A percentile compares a stretch with the other conserved stretches of the same genome.
phyloP scores from a whole-genome alignment of 176 grass and related monocot genomes.

The Eleusine coracana region DNA sequence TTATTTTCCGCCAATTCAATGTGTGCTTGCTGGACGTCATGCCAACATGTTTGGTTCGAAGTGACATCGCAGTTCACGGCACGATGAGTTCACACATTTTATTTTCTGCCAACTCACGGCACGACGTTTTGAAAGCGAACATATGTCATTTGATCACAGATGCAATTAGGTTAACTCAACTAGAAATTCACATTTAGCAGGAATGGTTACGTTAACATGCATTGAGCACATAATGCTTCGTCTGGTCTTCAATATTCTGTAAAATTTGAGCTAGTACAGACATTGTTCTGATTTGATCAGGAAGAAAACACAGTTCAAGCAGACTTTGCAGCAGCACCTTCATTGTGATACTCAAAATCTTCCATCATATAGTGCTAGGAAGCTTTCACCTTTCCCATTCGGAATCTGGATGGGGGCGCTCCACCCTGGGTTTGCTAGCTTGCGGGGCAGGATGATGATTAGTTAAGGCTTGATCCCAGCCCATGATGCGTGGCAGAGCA shows the following conservation, averaged over 20 bases:
- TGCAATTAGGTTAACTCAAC: background rate
- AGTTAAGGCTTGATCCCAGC: conserved; percentile 66
- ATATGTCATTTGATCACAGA: background rate
- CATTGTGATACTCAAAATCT: background rate
- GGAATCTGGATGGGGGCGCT: conserved; percentile 53
- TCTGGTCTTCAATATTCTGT: background rate
- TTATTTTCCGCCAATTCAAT: background rate
- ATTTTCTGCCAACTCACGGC: background rate
- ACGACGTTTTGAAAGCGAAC: background rate
- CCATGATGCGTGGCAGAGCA: conserved; percentile 78
- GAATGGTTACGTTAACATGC: background rate
- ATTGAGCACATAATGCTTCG: conserved; percentile 19
- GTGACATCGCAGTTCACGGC: background rate
- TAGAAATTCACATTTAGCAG: background rate
- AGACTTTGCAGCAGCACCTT: background rate
- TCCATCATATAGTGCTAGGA: conserved; percentile 1
- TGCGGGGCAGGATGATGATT: conserved; percentile 19
- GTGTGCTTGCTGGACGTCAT: background rate
- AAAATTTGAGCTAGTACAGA: background rate
- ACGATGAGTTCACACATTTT: too few relatives aligned
- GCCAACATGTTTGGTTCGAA: background rate
- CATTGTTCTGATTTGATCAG: background rate
- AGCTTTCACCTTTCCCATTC: conserved; percentile 74
- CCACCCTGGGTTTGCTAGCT: conserved; percentile 43
- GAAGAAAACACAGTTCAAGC: conserved; percentile 7